phyloP scores from a whole-genome alignment of 2,329 filamentous ascomycete species.

The Trichophyton schoenleinii region DNA sequence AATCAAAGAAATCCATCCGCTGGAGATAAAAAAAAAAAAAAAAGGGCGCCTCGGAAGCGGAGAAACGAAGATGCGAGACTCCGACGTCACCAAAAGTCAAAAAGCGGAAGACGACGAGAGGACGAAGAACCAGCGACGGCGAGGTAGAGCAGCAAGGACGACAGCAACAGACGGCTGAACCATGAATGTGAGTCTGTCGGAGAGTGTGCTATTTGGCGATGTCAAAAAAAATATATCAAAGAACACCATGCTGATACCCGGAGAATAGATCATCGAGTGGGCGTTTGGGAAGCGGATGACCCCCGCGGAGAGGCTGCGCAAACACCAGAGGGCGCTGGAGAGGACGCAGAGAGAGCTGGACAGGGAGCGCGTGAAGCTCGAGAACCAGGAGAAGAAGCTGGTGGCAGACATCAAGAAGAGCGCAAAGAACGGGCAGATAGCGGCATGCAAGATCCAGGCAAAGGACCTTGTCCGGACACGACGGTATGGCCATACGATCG shows the following conservation, averaged over 20 bases:
- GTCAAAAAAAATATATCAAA: too few species aligned
- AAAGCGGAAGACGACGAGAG: not conserved
- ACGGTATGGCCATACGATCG: slow-evolving; percentile 38
- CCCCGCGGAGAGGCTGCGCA: slow-evolving; percentile 53
- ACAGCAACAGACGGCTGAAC: not conserved
- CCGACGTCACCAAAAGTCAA: not conserved
- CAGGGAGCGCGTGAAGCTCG: slow-evolving; percentile 84
- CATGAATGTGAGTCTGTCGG: slow-evolving; percentile 6
- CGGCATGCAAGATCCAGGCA: slow-evolving; percentile 95
- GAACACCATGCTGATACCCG: not conserved
- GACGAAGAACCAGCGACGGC: not conserved
- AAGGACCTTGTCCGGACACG: slow-evolving; percentile 91
- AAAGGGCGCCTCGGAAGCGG: not conserved
- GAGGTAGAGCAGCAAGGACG: not conserved
- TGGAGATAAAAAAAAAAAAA: too few species aligned
- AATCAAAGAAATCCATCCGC: not conserved
- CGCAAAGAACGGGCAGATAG: slow-evolving; percentile 95
- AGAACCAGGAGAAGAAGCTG: slow-evolving; percentile 97
- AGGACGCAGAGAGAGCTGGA: slow-evolving; percentile 96
- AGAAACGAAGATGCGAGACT: not conserved
- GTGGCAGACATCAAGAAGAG: slow-evolving; percentile 95
- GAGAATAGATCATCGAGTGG: slow-evolving; percentile 83
- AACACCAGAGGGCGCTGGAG: slow-evolving; percentile 89
- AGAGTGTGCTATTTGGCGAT: slow-evolving; percentile 4
- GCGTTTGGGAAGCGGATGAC: slow-evolving; percentile 99